These are phyloP conservation scores for Kurtzmaniella natalensis DNA, from an alignment of 1,139 yeast species.

Conservation along the genomic window DNA sequence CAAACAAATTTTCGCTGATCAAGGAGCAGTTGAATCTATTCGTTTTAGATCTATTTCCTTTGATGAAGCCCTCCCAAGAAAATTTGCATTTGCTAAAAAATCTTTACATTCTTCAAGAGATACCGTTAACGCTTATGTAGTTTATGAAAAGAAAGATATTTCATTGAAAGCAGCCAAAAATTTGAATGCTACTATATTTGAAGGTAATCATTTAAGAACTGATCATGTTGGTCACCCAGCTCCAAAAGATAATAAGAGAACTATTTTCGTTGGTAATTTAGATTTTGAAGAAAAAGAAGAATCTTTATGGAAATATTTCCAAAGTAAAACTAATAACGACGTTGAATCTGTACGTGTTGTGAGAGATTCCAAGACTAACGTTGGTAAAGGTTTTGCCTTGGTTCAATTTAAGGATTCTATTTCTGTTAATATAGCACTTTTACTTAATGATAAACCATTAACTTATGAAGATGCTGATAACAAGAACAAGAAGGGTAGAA, in stretches of 20 bases:
- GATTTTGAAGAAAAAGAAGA: slow-evolving; percentile 94
- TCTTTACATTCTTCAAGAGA: slow-evolving; percentile 75
- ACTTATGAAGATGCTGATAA: slow-evolving; percentile 24
- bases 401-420: slow-evolving; percentile 85
- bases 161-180: slow-evolving; percentile 49
- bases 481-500: slow-evolving; percentile 48
- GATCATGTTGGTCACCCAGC: slow-evolving; percentile 92
- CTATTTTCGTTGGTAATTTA: slow-evolving; percentile 89
- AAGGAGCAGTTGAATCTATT: slow-evolving; percentile 65
- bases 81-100: slow-evolving; percentile 83
- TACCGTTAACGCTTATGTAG: slow-evolving; percentile 84
- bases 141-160: slow-evolving; percentile 52
- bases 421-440: slow-evolving; percentile 76
- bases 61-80: slow-evolving; percentile 83
- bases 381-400: slow-evolving; percentile 97
- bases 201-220: slow-evolving; percentile 75
- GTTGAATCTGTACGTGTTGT: slow-evolving; percentile 87
- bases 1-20: slow-evolving; percentile 53
- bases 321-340: slow-evolving; percentile 51
- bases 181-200: slow-evolving; percentile 67
- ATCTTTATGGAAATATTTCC: slow-evolving; percentile 79
- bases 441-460: slow-evolving; percentile 70
- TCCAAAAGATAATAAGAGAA: slow-evolving; percentile 75
- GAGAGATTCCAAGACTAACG: slow-evolving; percentile 87
- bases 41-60: slow-evolving; percentile 93